Evolutionary conservation across 2,329 filamentous ascomycete genomes (phyloP), one percentile per base, ranked within the genome.

Genomic region (Cryphonectria parasitica): DNA sequence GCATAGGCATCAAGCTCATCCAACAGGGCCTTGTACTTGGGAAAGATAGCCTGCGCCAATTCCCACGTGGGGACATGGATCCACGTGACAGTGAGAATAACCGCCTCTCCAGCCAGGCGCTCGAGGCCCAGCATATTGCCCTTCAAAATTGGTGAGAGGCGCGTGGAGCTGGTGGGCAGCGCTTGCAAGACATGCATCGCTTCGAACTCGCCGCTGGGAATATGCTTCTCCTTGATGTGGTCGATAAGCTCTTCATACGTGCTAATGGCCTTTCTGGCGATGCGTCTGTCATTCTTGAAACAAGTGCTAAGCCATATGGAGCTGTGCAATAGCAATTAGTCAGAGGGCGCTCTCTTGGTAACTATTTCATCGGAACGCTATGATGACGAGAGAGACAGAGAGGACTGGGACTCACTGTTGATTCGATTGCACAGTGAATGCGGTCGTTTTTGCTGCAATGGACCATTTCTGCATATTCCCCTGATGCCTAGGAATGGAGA

Each of bases 211-310:
- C 56, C 56, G 17, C 56, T 34, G 31, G 56, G 56, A 2, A 61
- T n/a, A 15, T 61, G 56, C 56, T 61, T 31, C 56, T 60, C 28
- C 56, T 61, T 61, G 56, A 61, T n/a, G 31, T 61, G 19, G 56
- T 61, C 56, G 8, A 61, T 36, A 4, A 61, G 31, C 3, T 19
- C 31, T n/a, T 61, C 15, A 17, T 19, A 61, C 17, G 15, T 13
- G 28, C 28, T 36, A 31, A 61, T 31, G 17, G 56, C 31, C 11
- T 54, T 54, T 6, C 34, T 25, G 19, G 66, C 61, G 5, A 68
- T 63, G 19, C 41, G 66, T 31, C 25, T 68, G 6, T 68, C 66
- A 22, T 61, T 58, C 13, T 63, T 68, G 22, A 68, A 28, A 39
- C 36, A 34, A 6, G 36, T 22, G 36, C 41, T 68, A 22, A 58